Conservation (phyloP, 2,329 filamentous ascomycete genomes). For the Sclerotinia subarctica region DNA sequence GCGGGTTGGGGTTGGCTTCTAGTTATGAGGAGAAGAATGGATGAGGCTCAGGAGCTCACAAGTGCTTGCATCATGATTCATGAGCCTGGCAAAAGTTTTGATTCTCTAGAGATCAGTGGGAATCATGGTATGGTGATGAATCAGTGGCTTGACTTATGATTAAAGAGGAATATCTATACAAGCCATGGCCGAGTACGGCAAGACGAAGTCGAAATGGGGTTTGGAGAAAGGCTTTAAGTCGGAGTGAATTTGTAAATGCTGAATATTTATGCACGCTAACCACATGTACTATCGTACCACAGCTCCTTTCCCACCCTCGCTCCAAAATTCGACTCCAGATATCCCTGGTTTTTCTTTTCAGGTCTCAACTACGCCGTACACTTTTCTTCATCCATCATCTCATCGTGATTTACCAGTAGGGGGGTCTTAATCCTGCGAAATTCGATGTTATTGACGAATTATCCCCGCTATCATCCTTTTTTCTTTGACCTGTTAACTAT, state of each 20-base stretch:
- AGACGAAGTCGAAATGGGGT: neutral
- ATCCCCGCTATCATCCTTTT: slow-evolving; percentile 59
- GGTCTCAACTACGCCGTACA: neutral
- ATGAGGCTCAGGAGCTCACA: neutral
- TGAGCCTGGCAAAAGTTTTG: neutral
- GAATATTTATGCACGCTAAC: slow-evolving; percentile 10
- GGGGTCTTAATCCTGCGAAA: slow-evolving; percentile 57
- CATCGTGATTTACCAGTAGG: slow-evolving; percentile 51
- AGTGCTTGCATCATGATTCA: neutral
- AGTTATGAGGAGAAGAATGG: neutral
- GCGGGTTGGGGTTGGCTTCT: neutral
- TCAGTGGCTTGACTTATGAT: neutral
- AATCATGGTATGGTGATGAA: neutral
- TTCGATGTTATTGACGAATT: slow-evolving; percentile 48
- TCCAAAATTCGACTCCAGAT: neutral
- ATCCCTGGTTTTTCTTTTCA: neutral
- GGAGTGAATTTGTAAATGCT: slow-evolving; percentile 5
- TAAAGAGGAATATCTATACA: neutral
- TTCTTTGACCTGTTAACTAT: slow-evolving; percentile 66
- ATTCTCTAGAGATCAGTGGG: neutral
- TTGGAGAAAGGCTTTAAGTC: neutral
- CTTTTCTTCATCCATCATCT: neutral
- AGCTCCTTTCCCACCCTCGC: neutral
- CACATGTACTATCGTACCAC: slow-evolving; percentile 1
- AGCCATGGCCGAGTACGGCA: neutral